phyloP scores from a whole-genome alignment of 2,329 filamentous ascomycete species.

The Trichoderma pleuroti region DNA sequence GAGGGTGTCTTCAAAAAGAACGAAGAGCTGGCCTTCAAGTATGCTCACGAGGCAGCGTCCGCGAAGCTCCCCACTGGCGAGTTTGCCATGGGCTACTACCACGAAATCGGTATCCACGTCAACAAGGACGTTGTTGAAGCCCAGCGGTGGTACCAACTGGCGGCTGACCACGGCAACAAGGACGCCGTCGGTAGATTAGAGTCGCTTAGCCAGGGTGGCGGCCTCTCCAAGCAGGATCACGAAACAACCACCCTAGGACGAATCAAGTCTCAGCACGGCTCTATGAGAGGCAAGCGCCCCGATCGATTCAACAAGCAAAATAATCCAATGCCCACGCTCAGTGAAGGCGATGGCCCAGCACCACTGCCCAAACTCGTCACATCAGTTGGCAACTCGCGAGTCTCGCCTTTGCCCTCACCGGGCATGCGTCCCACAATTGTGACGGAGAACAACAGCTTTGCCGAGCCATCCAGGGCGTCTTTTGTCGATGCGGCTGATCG shows the following conservation, averaged over 20 bases:
- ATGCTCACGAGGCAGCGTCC: conserved; percentile 80
- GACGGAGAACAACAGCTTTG: conserved; percentile 42
- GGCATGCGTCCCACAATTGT: conserved; percentile 37
- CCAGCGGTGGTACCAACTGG: conserved; percentile 83
- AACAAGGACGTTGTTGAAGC: conserved; percentile 80
- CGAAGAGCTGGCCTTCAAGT: conserved; percentile 86
- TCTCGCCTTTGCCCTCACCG: conserved; percentile 43
- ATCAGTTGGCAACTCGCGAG: conserved; percentile 31
- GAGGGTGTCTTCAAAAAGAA: conserved; percentile 93
- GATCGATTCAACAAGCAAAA: conserved; percentile 55
- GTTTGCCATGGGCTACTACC: conserved; percentile 96
- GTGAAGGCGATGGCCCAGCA: conserved; percentile 36
- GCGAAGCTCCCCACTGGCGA: conserved; percentile 84
- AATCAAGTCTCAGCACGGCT: conserved; percentile 79
- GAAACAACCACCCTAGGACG: conserved; percentile 84
- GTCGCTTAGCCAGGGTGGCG: conserved; percentile 76
- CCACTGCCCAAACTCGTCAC: conserved; percentile 22
- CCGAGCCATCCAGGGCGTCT: conserved; percentile 45
- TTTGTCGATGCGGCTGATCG: conserved; percentile 35
- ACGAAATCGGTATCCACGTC: conserved; percentile 92
- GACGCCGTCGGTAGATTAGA: conserved; percentile 81
- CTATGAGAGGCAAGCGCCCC: conserved; percentile 59
- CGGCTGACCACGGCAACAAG: conserved; percentile 85
- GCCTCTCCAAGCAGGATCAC: conserved; percentile 85
- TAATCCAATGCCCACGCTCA: conserved; percentile 48